phyloP scores from a whole-genome alignment of 2,329 filamentous ascomycete genomes.

The Fusarium graminum region DNA sequence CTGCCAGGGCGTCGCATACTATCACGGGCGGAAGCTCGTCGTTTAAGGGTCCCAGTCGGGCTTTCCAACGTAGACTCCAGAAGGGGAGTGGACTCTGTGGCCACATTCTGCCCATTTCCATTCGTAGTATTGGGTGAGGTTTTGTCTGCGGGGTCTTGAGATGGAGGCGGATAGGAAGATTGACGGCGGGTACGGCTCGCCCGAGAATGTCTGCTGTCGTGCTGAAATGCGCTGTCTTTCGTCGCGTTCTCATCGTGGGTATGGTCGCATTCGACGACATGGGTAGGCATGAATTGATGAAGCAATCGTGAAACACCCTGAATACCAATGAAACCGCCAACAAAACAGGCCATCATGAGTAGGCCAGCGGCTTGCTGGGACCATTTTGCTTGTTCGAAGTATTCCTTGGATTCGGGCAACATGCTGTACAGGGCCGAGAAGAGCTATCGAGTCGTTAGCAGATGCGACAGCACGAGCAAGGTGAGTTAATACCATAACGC shows the following conservation, averaged over 20 bases:
- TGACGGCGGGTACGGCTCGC: constrained; percentile 52
- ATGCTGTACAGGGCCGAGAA: constrained; percentile 95
- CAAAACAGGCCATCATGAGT: constrained; percentile 76
- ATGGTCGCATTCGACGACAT: constrained; percentile 85
- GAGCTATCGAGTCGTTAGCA: constrained; percentile 67
- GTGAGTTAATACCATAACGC: constrained; percentile 81
- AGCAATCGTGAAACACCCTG: constrained; percentile 78
- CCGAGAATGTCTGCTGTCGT: constrained; percentile 49
- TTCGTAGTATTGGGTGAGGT: constrained; percentile 37
- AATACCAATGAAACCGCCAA: constrained; percentile 80
- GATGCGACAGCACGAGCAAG: background rate
- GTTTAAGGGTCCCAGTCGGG: constrained; percentile 46
- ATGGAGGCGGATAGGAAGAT: constrained; percentile 47
- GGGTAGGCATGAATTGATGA: constrained; percentile 80
- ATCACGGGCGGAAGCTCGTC: constrained; percentile 51
- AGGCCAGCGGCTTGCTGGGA: constrained; percentile 75
- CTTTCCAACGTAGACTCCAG: constrained; percentile 53
- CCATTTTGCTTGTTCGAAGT: constrained; percentile 78
- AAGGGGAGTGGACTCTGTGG: constrained; percentile 64
- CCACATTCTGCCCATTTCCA: constrained; percentile 39
- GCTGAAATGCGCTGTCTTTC: constrained; percentile 48
- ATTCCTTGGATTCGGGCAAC: constrained; percentile 86
- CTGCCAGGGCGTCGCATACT: constrained; percentile 48
- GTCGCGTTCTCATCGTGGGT: constrained; percentile 69
- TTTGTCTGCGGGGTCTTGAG: constrained; percentile 37